phyloP scores from a whole-genome alignment of 2,329 filamentous ascomycete genomes.

The Venturia carpophila region DNA sequence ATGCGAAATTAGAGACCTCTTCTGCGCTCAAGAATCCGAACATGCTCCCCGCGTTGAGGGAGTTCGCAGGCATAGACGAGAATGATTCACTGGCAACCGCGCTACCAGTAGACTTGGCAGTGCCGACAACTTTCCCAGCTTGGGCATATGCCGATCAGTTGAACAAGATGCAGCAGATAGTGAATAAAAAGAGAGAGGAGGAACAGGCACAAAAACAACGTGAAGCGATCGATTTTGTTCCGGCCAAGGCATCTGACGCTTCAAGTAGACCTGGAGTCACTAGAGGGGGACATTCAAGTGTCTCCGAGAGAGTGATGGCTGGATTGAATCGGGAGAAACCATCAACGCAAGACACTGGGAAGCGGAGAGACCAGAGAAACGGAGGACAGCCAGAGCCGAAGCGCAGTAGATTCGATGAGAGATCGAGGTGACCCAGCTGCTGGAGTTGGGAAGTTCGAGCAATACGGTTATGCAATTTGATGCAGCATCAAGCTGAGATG shows the following conservation, averaged over 20 bases:
- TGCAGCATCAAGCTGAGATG: neutral
- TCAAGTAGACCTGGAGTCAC: constrained; percentile 22
- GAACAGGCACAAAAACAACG: constrained; percentile 20
- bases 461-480: neutral
- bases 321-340: constrained; percentile 21
- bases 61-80: constrained; percentile 54
- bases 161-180: constrained; percentile 33
- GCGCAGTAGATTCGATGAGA: constrained; percentile 5
- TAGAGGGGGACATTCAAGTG: constrained; percentile 19
- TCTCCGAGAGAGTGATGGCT: constrained; percentile 23
- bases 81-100: constrained; percentile 60
- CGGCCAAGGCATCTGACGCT: constrained; percentile 23
- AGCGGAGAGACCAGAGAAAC: constrained; percentile 13
- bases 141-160: constrained; percentile 39
- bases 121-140: constrained; percentile 34
- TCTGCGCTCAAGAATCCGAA: constrained; percentile 63
- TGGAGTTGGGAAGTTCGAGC: neutral
- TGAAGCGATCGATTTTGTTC: constrained; percentile 28
- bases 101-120: constrained; percentile 32
- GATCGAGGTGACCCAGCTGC: constrained; percentile 10
- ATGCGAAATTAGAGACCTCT: constrained; percentile 61
- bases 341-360: neutral
- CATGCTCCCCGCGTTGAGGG: constrained; percentile 63
- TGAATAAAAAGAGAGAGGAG: constrained; percentile 27
- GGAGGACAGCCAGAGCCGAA: neutral